phyloP scores from a whole-genome alignment of 306 rosid species.

The Acacia acuminata region DNA sequence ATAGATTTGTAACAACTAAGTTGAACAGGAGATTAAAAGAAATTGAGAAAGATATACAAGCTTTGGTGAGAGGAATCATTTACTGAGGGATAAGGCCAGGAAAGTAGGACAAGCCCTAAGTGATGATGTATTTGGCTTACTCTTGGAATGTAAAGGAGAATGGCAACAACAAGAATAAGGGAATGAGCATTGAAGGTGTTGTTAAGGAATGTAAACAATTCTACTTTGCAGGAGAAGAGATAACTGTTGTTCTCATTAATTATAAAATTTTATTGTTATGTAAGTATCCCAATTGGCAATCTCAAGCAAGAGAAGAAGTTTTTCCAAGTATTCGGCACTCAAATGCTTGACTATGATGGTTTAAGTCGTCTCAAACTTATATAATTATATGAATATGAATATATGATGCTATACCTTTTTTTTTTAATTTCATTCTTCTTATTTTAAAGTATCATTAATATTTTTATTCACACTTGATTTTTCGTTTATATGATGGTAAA shows the following conservation, averaged over 20 bases:
- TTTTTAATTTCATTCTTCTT: too few species aligned
- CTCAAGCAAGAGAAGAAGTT: constrained; percentile 38
- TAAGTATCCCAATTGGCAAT: constrained; percentile 34
- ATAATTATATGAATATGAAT: neutral
- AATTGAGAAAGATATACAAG: neutral
- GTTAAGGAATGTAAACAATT: constrained; percentile 38
- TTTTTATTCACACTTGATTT: neutral
- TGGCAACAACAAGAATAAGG: neutral
- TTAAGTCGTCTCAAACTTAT: constrained; percentile 26
- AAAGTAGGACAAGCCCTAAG: neutral
- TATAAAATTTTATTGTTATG: constrained; percentile 36
- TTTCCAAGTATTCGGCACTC: constrained; percentile 18
- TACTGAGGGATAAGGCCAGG: neutral
- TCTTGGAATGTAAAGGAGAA: neutral
- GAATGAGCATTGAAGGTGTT: constrained; percentile 21
- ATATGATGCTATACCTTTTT: too few species aligned
- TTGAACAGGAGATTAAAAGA: neutral
- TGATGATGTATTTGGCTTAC: constrained; percentile 32
- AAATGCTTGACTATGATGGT: constrained; percentile 21
- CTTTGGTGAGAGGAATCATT: neutral
- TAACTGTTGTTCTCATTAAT: constrained; percentile 28
- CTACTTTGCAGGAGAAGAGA: constrained; percentile 45
- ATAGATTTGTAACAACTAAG: neutral
- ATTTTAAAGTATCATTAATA: too few species aligned
- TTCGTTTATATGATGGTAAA: neutral